A percentile compares a stretch with the other conserved stretches of the same genome.
phyloP scores from a whole-genome alignment of 371 early-diverging fungal genomes.

The Nematocida ironsii region DNA sequence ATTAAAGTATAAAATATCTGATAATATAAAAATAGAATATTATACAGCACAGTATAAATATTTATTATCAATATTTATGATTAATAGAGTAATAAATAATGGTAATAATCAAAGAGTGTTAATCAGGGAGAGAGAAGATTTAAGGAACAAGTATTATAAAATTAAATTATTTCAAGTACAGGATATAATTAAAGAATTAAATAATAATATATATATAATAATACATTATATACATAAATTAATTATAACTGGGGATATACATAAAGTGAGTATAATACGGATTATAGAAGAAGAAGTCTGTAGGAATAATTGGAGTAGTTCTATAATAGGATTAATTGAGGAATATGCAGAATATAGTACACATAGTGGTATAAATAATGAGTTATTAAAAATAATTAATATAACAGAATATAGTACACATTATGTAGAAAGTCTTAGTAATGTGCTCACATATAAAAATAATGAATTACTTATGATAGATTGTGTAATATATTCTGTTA shows the following conservation, averaged over 20 bases:
- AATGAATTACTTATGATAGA: too few species aligned
- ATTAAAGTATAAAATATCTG: neutral
- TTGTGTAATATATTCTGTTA: too few species aligned
- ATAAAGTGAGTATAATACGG: neutral
- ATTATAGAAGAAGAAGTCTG: neutral
- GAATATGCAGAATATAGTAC: neutral
- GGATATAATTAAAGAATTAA: neutral
- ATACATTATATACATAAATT: neutral
- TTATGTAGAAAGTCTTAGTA: too few species aligned
- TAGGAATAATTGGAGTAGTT: neutral
- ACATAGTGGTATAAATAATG: too few species aligned
- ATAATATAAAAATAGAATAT: constrained; percentile 22
- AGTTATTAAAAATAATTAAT: too few species aligned
- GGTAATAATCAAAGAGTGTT: neutral
- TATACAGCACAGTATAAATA: neutral
- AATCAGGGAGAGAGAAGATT: neutral
- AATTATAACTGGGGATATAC: neutral
- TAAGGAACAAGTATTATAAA: neutral
- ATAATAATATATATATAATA: constrained; percentile 1
- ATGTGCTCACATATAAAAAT: too few species aligned
- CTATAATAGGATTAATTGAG: neutral
- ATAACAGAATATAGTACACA: too few species aligned
- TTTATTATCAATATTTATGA: neutral
- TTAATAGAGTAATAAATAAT: constrained; percentile 22
- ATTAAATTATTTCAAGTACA: neutral